Conservation (phyloP, 306 rosid species). For the Fragaria vesca region DNA sequence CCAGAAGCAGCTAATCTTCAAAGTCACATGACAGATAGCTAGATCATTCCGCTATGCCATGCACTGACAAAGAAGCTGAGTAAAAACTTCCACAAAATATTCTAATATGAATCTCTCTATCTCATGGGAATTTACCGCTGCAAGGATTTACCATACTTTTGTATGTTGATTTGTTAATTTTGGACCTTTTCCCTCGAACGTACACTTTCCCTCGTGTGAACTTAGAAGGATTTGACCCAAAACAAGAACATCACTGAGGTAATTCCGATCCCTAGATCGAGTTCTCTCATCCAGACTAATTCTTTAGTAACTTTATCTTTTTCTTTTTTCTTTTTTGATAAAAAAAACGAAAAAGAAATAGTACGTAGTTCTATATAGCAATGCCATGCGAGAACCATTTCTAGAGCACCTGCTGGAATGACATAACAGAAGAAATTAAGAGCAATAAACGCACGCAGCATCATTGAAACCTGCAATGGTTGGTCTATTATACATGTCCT, state of each 20-base stretch:
- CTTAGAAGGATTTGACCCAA: not conserved
- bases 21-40: not conserved
- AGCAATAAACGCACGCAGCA: not conserved
- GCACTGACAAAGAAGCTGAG: not conserved
- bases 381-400: not conserved
- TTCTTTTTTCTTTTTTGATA: not conserved
- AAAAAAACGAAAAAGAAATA: not conserved
- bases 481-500: not conserved
- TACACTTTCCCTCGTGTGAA: not conserved
- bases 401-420: conserved; percentile 5
- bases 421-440: not conserved
- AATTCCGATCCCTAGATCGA: not conserved
- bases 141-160: too few relatives aligned
- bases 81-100: not conserved
- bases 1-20: not conserved
- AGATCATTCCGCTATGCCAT: not conserved
- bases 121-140: not conserved
- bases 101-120: not conserved
- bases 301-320: too few relatives aligned
- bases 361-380: not conserved
- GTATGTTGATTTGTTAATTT: too few relatives aligned
- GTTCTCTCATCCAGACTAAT: not conserved
- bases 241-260: not conserved
- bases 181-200: too few relatives aligned
- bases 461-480: not conserved